Conservation (phyloP, 139 green algal genomes). For the Chlorella sorokiniana region DNA sequence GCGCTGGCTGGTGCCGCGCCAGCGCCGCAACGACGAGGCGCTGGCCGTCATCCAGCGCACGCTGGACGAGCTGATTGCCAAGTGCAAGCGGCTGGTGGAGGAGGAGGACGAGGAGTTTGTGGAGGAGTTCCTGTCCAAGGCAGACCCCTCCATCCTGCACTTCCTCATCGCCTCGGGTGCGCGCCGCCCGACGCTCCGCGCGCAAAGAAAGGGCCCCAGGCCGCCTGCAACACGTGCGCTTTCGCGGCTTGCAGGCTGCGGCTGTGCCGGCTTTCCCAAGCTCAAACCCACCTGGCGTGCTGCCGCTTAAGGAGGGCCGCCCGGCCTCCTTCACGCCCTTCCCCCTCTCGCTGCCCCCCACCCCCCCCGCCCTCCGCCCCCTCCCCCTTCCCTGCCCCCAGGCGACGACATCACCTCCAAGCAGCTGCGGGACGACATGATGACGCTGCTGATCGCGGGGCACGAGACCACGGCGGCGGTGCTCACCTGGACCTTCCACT, state of each 20-base stretch:
- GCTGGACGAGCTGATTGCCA: slow-evolving; percentile 86
- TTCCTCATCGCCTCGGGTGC: slow-evolving; percentile 87
- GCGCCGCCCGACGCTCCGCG: no score
- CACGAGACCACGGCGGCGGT: slow-evolving; percentile 97
- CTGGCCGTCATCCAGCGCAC: slow-evolving; percentile 80
- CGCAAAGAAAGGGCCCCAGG: no score
- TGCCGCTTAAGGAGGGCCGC: neutral
- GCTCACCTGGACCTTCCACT: slow-evolving; percentile 94
- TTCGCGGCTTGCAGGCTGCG: no score
- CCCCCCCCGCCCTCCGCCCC: neutral
- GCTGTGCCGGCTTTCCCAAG: no score
- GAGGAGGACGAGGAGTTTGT: slow-evolving; percentile 90
- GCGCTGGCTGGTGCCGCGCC: slow-evolving; percentile 33
- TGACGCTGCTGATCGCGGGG: slow-evolving; percentile 97
- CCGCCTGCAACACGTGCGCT: no score
- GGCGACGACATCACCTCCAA: slow-evolving; percentile 90
- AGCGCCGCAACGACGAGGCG: slow-evolving; percentile 53
- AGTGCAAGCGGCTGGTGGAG: slow-evolving; percentile 86
- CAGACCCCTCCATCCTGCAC: slow-evolving; percentile 94
- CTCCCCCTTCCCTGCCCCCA: neutral
- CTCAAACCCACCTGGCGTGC: no score
- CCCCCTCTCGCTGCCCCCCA: neutral
- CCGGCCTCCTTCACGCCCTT: neutral
- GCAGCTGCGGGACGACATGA: slow-evolving; percentile 97
- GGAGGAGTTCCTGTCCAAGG: slow-evolving; percentile 92